Base-by-base conservation (phyloP, 805 yeast species). In the Wickerhamomyces sydowiorum region DNA sequence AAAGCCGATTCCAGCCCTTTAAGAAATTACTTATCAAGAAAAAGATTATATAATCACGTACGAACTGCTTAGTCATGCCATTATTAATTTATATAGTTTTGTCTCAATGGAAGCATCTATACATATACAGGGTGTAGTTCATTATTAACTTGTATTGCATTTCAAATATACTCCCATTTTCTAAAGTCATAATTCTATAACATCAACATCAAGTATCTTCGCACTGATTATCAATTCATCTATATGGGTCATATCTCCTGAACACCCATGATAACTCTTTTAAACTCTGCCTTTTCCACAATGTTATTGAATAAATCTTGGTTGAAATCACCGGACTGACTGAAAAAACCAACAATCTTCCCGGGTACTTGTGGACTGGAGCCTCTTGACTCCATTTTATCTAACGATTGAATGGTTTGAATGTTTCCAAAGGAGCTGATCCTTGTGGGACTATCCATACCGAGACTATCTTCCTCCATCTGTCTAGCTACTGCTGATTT, bases 201-300 rank as follows among this genome's bases (percentile, higher is more conserved):
- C n/a, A n/a, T n/a, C n/a, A n/a, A n/a, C n/a, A n/a, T n/a, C n/a
- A n/a, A n/a, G n/a, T n/a, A n/a, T n/a, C n/a, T n/a, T n/a, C n/a
- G n/a, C n/a, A n/a, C n/a, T n/a, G n/a, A 23, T 23, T 23, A 23
- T 23, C 10, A 23, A 7, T 7, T 23, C 30, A 27, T 27, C 8
- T 14, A 18, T 19, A 13, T 13, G 10, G 1, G 25, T 40, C 18
- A 41, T 22, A 41, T 41, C 18, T 45, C 50, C 41, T 44, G 43
- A 12, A 53, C 45, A 12, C 50, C 56, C 50, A 53, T 49, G 18
- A 46, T 24, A 5, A 52, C 46, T 13, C 55, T 42, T 3, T 51
- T 52, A 3, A 52, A 9, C 30, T 53, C 54, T 2, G 54, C 58
- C 23, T 43, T 47, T 17, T 40, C 38, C 6, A 50, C 51, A 12